Conservation (phyloP, 163 green algal species). For the Scenedesmus sp. region DNA sequence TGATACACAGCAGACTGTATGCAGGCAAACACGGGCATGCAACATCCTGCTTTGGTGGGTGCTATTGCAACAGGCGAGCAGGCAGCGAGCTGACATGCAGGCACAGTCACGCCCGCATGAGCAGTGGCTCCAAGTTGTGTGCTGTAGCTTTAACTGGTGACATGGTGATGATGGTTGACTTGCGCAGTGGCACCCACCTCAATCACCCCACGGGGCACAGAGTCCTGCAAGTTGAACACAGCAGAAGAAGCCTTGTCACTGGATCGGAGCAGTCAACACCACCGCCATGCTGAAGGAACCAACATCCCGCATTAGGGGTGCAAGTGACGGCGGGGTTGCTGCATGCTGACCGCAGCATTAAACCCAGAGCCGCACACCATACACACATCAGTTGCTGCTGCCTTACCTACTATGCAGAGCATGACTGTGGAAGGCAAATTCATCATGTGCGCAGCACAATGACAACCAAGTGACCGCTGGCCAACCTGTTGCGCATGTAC, state of each 20-base stretch:
- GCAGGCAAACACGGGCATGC: too few relatives aligned
- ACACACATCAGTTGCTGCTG: too few relatives aligned
- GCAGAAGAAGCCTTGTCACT: neutral
- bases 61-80: neutral
- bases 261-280: too few relatives aligned
- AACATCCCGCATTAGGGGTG: too few relatives aligned
- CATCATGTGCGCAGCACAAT: neutral
- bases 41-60: too few relatives aligned
- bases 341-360: too few relatives aligned
- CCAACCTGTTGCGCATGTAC: neutral
- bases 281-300: too few relatives aligned
- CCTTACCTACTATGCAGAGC: too few relatives aligned
- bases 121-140: neutral
- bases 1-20: too few relatives aligned
- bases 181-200: conserved; percentile 68
- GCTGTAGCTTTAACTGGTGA: neutral
- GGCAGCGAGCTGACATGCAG: neutral
- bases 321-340: too few relatives aligned
- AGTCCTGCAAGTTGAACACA: conserved; percentile 70
- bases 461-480: neutral
- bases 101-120: neutral
- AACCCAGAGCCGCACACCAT: too few relatives aligned
- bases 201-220: conserved; percentile 92
- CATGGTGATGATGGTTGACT: neutral
- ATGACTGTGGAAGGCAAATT: too few relatives aligned